Conservation (phyloP, 2,329 filamentous ascomycete species). For the Teratosphaeria epicoccoides region DNA sequence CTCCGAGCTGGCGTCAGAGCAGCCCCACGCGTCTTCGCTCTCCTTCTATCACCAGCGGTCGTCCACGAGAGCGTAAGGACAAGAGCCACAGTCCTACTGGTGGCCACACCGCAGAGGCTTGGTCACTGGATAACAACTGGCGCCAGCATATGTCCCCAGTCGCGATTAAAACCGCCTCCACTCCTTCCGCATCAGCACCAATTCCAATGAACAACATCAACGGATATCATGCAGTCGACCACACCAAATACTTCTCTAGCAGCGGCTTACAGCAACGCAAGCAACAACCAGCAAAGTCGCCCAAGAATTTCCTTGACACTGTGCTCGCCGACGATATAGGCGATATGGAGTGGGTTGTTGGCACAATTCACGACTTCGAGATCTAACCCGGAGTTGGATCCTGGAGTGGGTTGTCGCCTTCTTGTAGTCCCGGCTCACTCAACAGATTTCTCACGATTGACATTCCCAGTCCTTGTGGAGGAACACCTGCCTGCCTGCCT, state of each 20-base stretch:
- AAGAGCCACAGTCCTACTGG: conserved; percentile 11
- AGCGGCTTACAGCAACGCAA: conserved; percentile 8
- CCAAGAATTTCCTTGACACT: conserved; percentile 28
- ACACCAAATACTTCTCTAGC: conserved; percentile 5
- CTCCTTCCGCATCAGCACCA: conserved; percentile 1
- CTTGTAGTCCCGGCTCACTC: conserved; percentile 37
- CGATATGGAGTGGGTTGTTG: conserved; percentile 90
- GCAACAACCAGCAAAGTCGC: conserved; percentile 16
- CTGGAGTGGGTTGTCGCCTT: conserved; percentile 31
- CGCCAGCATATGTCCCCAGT: conserved; percentile 31
- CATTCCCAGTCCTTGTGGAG: neutral
- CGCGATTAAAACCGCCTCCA: conserved; percentile 9
- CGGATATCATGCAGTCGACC: conserved; percentile 4
- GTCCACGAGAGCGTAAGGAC: conserved; percentile 24
- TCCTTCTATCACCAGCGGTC: conserved; percentile 28
- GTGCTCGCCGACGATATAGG: conserved; percentile 51
- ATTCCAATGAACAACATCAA: conserved; percentile 1
- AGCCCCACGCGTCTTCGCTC: conserved; percentile 19
- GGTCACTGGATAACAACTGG: conserved; percentile 41
- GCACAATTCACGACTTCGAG: conserved; percentile 32
- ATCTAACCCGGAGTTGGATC: conserved; percentile 32
- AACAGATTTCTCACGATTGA: neutral
- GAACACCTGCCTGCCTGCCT: neutral
- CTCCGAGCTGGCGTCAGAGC: conserved; percentile 24
- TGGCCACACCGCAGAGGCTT: conserved; percentile 13